These are phyloP conservation scores for Penicillium sumatraense DNA, from an alignment of 2,329 filamentous ascomycete species.

Conservation along the genomic window DNA sequence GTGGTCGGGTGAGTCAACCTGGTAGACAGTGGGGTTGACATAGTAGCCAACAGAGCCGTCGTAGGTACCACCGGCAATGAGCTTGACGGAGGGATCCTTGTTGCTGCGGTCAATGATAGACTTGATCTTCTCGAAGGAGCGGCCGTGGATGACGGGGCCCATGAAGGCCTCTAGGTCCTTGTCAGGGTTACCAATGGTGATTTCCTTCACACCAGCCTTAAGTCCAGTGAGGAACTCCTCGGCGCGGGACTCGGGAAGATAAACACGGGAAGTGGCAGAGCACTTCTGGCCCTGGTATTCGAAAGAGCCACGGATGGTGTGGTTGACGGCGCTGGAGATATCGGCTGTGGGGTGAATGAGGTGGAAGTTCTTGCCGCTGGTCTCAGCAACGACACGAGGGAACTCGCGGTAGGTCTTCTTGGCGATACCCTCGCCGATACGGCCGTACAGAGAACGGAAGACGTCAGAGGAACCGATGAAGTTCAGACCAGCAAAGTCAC, in stretches of 20 bases:
- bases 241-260: constrained; percentile 75
- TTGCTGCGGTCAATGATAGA: constrained; percentile 77
- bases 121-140: constrained; percentile 77
- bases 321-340: constrained; percentile 73
- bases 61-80: constrained; percentile 75
- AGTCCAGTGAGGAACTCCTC: constrained; percentile 70
- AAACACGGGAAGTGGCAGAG: constrained; percentile 77
- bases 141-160: constrained; percentile 80
- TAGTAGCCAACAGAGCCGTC: constrained; percentile 78
- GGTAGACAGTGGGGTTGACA: constrained; percentile 79
- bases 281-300: constrained; percentile 92
- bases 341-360: constrained; percentile 76
- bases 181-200: constrained; percentile 65
- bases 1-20: constrained; percentile 71
- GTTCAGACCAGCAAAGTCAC: constrained; percentile 81
- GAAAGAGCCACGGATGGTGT: constrained; percentile 82
- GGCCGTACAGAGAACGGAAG: constrained; percentile 84
- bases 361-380: constrained; percentile 91
- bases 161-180: constrained; percentile 66
- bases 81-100: constrained; percentile 68
- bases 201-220: constrained; percentile 65
- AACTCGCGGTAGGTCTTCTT: constrained; percentile 80
- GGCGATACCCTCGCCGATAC: constrained; percentile 78
- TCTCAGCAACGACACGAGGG: constrained; percentile 85
- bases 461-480: constrained; percentile 90